Conservation (phyloP, 2,329 filamentous ascomycete species). For the Thermoascus crustaceus region DNA sequence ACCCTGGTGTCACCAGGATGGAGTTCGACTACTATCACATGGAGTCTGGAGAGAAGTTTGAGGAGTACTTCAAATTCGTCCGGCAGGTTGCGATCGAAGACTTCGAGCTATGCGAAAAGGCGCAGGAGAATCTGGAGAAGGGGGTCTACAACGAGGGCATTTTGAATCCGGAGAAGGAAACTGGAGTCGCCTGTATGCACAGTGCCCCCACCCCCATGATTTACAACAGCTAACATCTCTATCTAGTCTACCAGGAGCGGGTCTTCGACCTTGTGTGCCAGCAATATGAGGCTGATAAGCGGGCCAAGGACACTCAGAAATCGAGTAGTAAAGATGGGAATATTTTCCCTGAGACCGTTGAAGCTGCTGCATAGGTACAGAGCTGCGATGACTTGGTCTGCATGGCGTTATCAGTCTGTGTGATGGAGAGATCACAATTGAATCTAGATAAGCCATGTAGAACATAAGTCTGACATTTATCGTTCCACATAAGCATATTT, state of each 20-base stretch:
- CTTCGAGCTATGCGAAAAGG: constrained; percentile 50
- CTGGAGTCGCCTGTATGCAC: constrained; percentile 42
- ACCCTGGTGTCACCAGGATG: constrained; percentile 46
- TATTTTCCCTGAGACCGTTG: constrained; percentile 3
- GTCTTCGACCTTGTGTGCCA: constrained; percentile 39
- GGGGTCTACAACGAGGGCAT: constrained; percentile 50
- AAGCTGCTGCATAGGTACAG: constrained; percentile 5
- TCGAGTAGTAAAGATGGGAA: constrained; percentile 5
- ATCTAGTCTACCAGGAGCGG: constrained; percentile 39
- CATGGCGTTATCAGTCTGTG: no score
- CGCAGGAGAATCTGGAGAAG: constrained; percentile 46
- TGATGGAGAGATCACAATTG: no score
- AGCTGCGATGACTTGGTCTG: no score
- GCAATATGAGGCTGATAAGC: constrained; percentile 33
- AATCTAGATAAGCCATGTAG: no score
- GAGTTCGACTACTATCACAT: constrained; percentile 53
- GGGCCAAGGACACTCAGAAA: constrained; percentile 1
- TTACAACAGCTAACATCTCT: constrained; percentile 7
- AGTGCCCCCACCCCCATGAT: constrained; percentile 7
- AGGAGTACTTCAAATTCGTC: constrained; percentile 50
- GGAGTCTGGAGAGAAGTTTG: constrained; percentile 45
- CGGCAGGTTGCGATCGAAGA: constrained; percentile 50
- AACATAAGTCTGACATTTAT: no score
- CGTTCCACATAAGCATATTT: no score
- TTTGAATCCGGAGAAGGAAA: constrained; percentile 49